These are phyloP conservation scores for Pulveroboletus frians DNA, from an alignment of 768 basidiomycete genomes.

Conservation along the genomic window DNA sequence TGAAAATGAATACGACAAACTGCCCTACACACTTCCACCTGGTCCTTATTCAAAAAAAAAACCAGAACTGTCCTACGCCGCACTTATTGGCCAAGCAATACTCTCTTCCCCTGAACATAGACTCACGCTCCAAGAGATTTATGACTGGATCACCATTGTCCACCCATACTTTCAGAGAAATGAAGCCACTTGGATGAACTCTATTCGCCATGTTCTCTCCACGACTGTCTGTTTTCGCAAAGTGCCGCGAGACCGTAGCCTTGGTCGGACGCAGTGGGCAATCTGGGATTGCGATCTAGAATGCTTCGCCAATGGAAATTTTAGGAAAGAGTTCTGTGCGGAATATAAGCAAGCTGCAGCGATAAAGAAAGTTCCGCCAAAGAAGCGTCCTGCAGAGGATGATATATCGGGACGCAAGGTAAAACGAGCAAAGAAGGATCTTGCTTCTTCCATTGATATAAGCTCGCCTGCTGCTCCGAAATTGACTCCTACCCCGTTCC, in stretches of 20 bases:
- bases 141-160: slow-evolving; percentile 90
- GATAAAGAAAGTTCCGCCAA: slow-evolving; percentile 28
- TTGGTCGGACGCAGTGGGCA: slow-evolving; percentile 84
- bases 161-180: slow-evolving; percentile 92
- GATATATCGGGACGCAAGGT: slow-evolving; percentile 36
- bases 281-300: slow-evolving; percentile 78
- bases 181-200: slow-evolving; percentile 97
- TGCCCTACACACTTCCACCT: slow-evolving; percentile 75
- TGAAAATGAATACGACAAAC: slow-evolving; percentile 59
- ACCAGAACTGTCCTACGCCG: slow-evolving; percentile 89
- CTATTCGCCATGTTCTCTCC: slow-evolving; percentile 92
- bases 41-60: slow-evolving; percentile 78
- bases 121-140: slow-evolving; percentile 92
- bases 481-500: slow-evolving; percentile 17
- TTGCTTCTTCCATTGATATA: slow-evolving; percentile 20
- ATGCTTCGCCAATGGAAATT: slow-evolving; percentile 82
- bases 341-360: slow-evolving; percentile 31
- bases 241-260: slow-evolving; percentile 65
- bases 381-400: slow-evolving; percentile 39
- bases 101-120: slow-evolving; percentile 78
- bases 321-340: slow-evolving; percentile 55
- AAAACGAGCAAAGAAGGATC: slow-evolving; percentile 43
- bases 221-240: slow-evolving; percentile 91
- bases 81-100: slow-evolving; percentile 92
- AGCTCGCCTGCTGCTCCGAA: slow-evolving; percentile 20